These are phyloP conservation scores for Nematodospora valgi DNA, from an alignment of 805 yeast species.

Conservation along the genomic window DNA sequence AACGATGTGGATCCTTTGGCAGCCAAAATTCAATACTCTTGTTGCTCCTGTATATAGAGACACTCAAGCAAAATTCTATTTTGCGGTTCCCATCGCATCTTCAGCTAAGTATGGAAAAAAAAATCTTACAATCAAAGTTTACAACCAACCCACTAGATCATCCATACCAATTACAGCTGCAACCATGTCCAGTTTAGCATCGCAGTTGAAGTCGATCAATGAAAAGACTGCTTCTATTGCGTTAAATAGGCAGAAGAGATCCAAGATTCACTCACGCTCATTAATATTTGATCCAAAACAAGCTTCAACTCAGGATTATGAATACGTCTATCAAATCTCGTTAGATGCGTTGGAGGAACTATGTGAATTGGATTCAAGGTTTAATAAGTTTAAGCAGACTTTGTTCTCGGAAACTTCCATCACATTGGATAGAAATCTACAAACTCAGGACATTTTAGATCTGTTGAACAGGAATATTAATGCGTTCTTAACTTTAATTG, in stretches of 20 bases:
- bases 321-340: slow-evolving; percentile 68
- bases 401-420: slow-evolving; percentile 83
- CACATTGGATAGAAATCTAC: slow-evolving; percentile 76
- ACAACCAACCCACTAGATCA: slow-evolving; percentile 4
- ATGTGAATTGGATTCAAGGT: slow-evolving; percentile 68
- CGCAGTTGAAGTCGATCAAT: slow-evolving; percentile 73
- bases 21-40: not conserved
- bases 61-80: too few relatives aligned
- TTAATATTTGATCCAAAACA: slow-evolving; percentile 78
- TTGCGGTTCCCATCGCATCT: too few relatives aligned
- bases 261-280: slow-evolving; percentile 84
- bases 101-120: not conserved
- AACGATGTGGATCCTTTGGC: too few relatives aligned
- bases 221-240: slow-evolving; percentile 66
- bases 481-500: slow-evolving; percentile 67
- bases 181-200: slow-evolving; percentile 60
- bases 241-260: slow-evolving; percentile 80
- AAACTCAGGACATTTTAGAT: slow-evolving; percentile 70
- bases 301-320: slow-evolving; percentile 95
- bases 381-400: slow-evolving; percentile 63
- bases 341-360: slow-evolving; percentile 75
- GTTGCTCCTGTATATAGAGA: slow-evolving; percentile 4
- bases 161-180: not conserved
- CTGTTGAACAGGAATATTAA: slow-evolving; percentile 72
- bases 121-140: not conserved